Evolutionary conservation across 345 rosid genomes (phyloP).

Genomic region (Acer campestre): DNA sequence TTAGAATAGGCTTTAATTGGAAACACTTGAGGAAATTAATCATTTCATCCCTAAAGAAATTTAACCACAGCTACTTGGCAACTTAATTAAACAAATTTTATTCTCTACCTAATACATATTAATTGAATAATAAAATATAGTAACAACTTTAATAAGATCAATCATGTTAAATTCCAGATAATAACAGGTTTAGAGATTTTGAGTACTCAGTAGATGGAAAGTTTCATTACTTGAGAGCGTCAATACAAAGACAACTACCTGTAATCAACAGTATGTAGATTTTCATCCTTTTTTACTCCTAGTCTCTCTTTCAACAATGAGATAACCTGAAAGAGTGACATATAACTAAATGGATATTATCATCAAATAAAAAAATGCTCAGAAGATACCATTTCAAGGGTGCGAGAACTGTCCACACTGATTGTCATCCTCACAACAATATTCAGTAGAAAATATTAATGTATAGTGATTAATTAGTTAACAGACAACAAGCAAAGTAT

Average conservation of each 20-base stretch:
- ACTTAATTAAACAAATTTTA: background rate
- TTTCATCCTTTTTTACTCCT: conserved; percentile 69
- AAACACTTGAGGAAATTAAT: background rate
- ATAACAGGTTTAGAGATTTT: background rate
- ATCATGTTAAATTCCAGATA: background rate
- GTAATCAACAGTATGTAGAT: conserved; percentile 73
- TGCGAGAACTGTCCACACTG: background rate
- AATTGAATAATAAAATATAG: background rate
- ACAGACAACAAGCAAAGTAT: background rate
- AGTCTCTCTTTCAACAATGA: conserved; percentile 84
- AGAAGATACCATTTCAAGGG: background rate
- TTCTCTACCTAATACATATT: background rate
- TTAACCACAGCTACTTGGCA: background rate
- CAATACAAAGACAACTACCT: conserved; percentile 41
- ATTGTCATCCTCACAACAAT: background rate
- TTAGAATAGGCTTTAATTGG: conserved; percentile 8
- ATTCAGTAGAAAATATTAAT: background rate
- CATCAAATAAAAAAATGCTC: background rate
- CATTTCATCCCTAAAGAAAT: conserved; percentile 1
- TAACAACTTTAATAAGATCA: background rate
- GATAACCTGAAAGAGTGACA: conserved; percentile 59
- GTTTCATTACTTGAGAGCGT: background rate
- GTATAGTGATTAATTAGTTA: background rate
- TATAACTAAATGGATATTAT: conserved; percentile 14
- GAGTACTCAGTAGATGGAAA: background rate